Evolutionary conservation across 441 rosid species (phyloP).

Genomic region (Kokia cookei): DNA sequence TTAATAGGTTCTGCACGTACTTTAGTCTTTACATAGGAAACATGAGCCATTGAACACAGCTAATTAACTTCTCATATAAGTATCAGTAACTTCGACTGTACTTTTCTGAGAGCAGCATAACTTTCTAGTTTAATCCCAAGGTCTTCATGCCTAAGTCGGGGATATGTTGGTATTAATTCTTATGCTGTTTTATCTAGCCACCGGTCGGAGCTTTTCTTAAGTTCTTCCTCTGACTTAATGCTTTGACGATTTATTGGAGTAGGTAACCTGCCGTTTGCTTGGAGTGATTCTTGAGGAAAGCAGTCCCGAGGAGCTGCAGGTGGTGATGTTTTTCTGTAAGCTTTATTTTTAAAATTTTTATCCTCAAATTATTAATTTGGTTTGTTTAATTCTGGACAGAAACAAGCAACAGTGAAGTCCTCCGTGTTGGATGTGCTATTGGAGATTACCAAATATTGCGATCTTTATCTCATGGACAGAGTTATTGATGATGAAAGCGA

Average conservation of each 20-base stretch:
- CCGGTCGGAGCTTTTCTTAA: background rate
- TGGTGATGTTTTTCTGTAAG: conserved; percentile 11
- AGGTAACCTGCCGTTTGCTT: conserved; percentile 92
- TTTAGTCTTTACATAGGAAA: background rate
- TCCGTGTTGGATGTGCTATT: conserved; percentile 86
- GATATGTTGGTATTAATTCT: background rate
- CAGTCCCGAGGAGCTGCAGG: conserved; percentile 91
- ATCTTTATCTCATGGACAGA: conserved; percentile 98
- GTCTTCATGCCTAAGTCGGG: background rate
- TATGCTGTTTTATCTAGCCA: background rate
- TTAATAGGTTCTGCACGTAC: background rate
- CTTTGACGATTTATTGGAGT: conserved; percentile 17
- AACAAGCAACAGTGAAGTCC: conserved; percentile 83
- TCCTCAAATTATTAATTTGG: conserved; percentile 13
- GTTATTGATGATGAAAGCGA: conserved; percentile 91
- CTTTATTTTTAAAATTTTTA: conserved; percentile 6
- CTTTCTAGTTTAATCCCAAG: background rate
- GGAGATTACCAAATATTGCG: conserved; percentile 88
- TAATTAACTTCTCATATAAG: background rate
- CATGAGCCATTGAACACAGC: background rate
- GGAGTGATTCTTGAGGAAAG: conserved; percentile 93
- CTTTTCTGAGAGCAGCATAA: background rate
- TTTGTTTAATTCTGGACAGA: conserved; percentile 43
- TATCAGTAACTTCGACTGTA: background rate
- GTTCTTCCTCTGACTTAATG: background rate